Conservation (phyloP, 208 protist species). For the Trypanosoma congolense region DNA sequence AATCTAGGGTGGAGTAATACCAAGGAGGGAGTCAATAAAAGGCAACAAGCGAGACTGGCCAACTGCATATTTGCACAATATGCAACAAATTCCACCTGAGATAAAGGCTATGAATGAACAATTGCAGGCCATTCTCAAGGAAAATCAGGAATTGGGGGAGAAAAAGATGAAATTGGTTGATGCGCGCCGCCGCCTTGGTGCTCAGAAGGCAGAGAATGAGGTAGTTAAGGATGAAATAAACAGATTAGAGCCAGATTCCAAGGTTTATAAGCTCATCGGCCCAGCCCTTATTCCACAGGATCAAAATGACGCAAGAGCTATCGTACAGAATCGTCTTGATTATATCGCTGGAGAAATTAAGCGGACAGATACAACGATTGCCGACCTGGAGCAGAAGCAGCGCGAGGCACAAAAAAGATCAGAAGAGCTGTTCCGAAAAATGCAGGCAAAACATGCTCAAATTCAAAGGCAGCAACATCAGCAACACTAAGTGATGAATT, state of each 20-base stretch:
- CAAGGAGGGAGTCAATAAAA: background rate
- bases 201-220: constrained; percentile 94
- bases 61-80: too few relatives aligned
- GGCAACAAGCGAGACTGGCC: background rate
- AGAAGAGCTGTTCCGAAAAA: constrained; percentile 76
- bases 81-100: constrained; percentile 79
- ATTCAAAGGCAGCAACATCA: constrained; percentile 64
- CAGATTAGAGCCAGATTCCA: constrained; percentile 82
- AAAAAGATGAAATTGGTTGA: constrained; percentile 85
- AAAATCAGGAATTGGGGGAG: constrained; percentile 78
- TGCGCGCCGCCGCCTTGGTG: constrained; percentile 80
- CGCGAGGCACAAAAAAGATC: constrained; percentile 62
- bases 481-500: constrained; percentile 25
- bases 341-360: constrained; percentile 91
- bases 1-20: background rate
- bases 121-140: constrained; percentile 62
- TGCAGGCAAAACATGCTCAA: constrained; percentile 75
- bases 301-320: constrained; percentile 85
- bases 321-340: constrained; percentile 88
- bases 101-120: constrained; percentile 77
- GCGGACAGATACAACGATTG: constrained; percentile 69
- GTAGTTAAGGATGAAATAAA: constrained; percentile 92
- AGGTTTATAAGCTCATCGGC: constrained; percentile 94
- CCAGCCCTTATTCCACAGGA: constrained; percentile 92
- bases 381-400: constrained; percentile 79